These are phyloP conservation scores for Rhizophora mangle DNA, from an alignment of 345 rosid genomes.

Conservation along the genomic window DNA sequence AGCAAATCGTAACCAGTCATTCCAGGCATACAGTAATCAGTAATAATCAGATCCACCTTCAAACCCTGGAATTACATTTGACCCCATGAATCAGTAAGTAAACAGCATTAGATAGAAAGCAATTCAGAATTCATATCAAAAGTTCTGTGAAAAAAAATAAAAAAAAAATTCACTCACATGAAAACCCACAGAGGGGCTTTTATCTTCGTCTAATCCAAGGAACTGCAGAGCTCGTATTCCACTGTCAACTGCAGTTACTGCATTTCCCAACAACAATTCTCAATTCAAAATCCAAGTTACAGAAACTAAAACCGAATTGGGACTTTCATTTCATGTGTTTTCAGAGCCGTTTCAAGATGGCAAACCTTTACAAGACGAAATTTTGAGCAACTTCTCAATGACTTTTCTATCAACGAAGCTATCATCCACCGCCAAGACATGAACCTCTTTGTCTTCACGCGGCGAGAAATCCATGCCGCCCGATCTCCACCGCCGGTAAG, in stretches of 20 bases:
- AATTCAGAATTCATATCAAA: neutral
- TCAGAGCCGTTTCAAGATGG: neutral
- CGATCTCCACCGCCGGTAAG: conserved; percentile 39
- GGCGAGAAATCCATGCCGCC: conserved; percentile 42
- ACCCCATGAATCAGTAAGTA: neutral
- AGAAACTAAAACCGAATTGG: neutral
- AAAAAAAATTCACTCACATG: conserved; percentile 37
- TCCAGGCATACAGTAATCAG: conserved; percentile 94
- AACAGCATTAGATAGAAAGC: conserved; percentile 5
- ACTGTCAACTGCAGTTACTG: conserved; percentile 93
- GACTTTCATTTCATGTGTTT: neutral
- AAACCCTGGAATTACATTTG: conserved; percentile 37
- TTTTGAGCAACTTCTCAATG: conserved; percentile 43
- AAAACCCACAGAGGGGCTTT: conserved; percentile 31
- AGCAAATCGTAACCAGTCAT: conserved; percentile 88
- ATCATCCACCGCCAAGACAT: conserved; percentile 36
- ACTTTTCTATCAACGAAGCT: conserved; percentile 34
- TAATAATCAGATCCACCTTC: conserved; percentile 69
- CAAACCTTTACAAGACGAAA: conserved; percentile 72
- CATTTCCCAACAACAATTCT: neutral
- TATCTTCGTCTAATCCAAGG: conserved; percentile 69
- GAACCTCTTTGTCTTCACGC: conserved; percentile 9
- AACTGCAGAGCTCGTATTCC: conserved; percentile 79
- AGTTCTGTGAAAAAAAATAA: neutral
- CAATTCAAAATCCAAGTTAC: neutral